Base-by-base conservation (phyloP, 495 filamentous ascomycete species). In the Hypoxylon fuscum region DNA sequence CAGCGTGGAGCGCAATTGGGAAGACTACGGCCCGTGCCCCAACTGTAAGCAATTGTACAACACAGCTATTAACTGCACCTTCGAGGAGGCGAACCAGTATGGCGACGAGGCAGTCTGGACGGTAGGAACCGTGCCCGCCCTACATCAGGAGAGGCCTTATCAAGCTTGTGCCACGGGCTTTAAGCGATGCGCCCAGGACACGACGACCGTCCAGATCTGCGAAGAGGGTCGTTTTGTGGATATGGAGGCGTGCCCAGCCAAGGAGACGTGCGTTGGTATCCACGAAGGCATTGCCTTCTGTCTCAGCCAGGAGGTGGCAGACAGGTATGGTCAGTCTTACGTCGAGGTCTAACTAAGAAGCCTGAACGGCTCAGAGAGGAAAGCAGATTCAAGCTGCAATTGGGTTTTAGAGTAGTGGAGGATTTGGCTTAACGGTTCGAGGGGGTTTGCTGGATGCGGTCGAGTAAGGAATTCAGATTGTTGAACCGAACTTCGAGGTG, bases 11-110 rank as follows among this genome's bases (percentile, higher is more conserved):
- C 56, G 45, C 17, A 17, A 43, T 17, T 65, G 62, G 55, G 23
- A 37, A 22, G 55, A 65, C 38, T 65, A 49, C 45, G 62, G 62
- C 0, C 55, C 55, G 20, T 65, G 62, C 44, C 62, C 55, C 14
- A 27, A 32, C 38, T 65, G 62, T 50, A 60, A 55, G 32, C 55
- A 55, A 32, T 44, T 59, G 17, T 59, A 64, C 62, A 52, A 65
- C 32, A 65, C 49, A 0, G 21, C 22, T 9, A 45, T 65, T 6
- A 43, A 55, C 20, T 65, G 62, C 50, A 1, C 38, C 10, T 56
- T 35, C 15, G 22, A 44, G 11, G 21, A 59, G 27, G 22, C 21
- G 15, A 23, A 14, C 34, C 12, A n/a, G 34, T 14, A 11, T 5
- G 15, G 8, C 37, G 25, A 3, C 25, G 25, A 27, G 4, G 25